Conservation (phyloP, 2,329 filamentous ascomycete species). For the Hypoxylon sp. region DNA sequence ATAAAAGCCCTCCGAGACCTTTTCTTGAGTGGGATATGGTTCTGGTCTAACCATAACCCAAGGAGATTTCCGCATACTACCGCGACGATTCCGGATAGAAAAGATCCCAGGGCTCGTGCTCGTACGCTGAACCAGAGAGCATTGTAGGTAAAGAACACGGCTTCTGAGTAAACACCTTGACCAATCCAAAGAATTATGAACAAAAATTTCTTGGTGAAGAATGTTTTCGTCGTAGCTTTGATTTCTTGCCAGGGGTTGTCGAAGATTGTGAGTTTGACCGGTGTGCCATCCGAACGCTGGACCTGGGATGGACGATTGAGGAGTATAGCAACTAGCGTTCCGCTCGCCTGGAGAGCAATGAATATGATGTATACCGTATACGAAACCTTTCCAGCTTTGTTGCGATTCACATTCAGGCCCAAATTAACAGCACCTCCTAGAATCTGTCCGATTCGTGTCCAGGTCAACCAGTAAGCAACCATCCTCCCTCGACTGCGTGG, state of each 20-base stretch:
- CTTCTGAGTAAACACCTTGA: conserved; percentile 79
- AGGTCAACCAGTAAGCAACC: conserved; percentile 77
- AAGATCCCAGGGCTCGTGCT: conserved; percentile 77
- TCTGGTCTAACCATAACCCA: conserved; percentile 76
- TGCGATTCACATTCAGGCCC: conserved; percentile 72
- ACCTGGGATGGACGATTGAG: conserved; percentile 74
- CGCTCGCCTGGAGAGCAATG: conserved; percentile 77
- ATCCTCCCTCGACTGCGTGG: conserved; percentile 76
- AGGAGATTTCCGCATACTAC: conserved; percentile 76
- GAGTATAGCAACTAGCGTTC: conserved; percentile 75
- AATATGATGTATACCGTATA: conserved; percentile 79
- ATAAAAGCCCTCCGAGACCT: conserved; percentile 70
- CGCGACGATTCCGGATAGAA: conserved; percentile 77
- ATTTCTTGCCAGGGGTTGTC: conserved; percentile 72
- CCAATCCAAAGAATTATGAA: conserved; percentile 77
- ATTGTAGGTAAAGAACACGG: conserved; percentile 80
- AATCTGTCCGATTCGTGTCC: conserved; percentile 74
- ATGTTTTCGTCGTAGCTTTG: conserved; percentile 70
- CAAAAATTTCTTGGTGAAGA: conserved; percentile 73
- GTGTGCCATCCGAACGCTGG: conserved; percentile 74
- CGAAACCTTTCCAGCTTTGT: conserved; percentile 74
- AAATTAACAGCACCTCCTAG: conserved; percentile 81
- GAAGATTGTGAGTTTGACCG: conserved; percentile 71
- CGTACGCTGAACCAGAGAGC: conserved; percentile 79
- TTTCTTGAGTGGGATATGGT: conserved; percentile 66